phyloP scores from a whole-genome alignment of 2,329 filamentous ascomycete species.

The Monosporascus ibericus region DNA sequence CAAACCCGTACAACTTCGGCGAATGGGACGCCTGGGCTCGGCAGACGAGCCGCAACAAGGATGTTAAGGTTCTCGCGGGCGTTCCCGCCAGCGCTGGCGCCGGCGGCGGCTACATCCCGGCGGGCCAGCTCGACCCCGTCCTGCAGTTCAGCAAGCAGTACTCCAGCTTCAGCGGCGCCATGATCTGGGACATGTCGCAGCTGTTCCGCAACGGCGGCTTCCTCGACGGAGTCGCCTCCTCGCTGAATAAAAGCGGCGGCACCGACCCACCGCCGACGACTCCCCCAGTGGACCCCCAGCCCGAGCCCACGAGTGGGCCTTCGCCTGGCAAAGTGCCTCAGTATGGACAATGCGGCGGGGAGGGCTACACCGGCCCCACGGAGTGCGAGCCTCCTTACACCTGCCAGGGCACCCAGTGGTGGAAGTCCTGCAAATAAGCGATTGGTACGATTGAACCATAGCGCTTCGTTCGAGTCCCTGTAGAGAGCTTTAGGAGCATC shows the following conservation, averaged over 20 bases:
- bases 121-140: conserved; percentile 37
- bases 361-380: neutral
- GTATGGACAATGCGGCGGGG: neutral
- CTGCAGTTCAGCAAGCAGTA: conserved; percentile 47
- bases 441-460: too few species aligned
- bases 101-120: conserved; percentile 46
- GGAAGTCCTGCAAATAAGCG: neutral
- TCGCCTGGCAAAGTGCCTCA: neutral
- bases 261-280: neutral
- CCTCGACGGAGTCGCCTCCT: conserved; percentile 33
- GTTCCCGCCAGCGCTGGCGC: conserved; percentile 48
- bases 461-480: too few species aligned
- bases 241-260: neutral
- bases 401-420: neutral
- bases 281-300: neutral
- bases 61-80: conserved; percentile 57
- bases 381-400: neutral
- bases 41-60: conserved; percentile 46
- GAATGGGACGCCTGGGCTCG: conserved; percentile 60
- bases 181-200: conserved; percentile 63
- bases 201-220: conserved; percentile 49
- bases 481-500: too few species aligned
- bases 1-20: conserved; percentile 51
- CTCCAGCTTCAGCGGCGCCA: conserved; percentile 55
- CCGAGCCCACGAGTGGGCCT: neutral